Percentiles rank a stretch among this genome's conserved stretches.
Evolutionary conservation across 306 rosid species (phyloP).

Genomic region (Prunus dulcis): DNA sequence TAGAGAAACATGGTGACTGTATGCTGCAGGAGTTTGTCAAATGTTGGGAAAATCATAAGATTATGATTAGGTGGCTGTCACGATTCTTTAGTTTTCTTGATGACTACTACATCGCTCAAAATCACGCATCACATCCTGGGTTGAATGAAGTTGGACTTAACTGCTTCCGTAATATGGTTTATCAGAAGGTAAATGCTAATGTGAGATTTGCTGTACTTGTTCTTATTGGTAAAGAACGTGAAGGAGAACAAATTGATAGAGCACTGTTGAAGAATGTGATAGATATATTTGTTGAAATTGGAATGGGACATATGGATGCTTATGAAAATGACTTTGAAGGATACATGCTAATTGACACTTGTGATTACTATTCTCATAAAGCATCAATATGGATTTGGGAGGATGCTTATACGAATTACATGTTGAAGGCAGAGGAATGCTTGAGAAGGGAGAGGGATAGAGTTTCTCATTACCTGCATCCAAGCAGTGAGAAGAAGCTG

Average conservation of each 20-base stretch:
- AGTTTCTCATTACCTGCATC: slow-evolving; percentile 22
- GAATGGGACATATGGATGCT: slow-evolving; percentile 38
- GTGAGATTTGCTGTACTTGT: slow-evolving; percentile 41
- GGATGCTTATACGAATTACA: slow-evolving; percentile 58
- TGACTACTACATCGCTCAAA: slow-evolving; percentile 23
- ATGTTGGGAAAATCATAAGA: slow-evolving; percentile 51
- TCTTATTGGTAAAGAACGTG: slow-evolving; percentile 53
- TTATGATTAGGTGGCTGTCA: slow-evolving; percentile 35
- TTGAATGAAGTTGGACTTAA: slow-evolving; percentile 22
- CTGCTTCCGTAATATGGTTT: slow-evolving; percentile 22
- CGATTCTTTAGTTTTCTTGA: slow-evolving; percentile 27
- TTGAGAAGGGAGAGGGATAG: slow-evolving; percentile 29
- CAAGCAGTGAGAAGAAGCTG: slow-evolving; percentile 29
- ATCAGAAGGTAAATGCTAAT: slow-evolving; percentile 26
- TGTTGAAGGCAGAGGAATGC: slow-evolving; percentile 44
- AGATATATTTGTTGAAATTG: slow-evolving; percentile 53
- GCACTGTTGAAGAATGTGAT: slow-evolving; percentile 49
- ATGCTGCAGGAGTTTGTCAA: slow-evolving; percentile 59
- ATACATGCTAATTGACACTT: slow-evolving; percentile 47
- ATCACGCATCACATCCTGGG: slow-evolving; percentile 6
- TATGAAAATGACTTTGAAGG: slow-evolving; percentile 44
- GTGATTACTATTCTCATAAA: slow-evolving; percentile 47
- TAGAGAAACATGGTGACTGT: slow-evolving; percentile 51
- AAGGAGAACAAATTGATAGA: slow-evolving; percentile 61
- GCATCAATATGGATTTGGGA: slow-evolving; percentile 53